Base-by-base conservation (phyloP, 1,139 yeast species). In the Pneumocystis carinii region DNA sequence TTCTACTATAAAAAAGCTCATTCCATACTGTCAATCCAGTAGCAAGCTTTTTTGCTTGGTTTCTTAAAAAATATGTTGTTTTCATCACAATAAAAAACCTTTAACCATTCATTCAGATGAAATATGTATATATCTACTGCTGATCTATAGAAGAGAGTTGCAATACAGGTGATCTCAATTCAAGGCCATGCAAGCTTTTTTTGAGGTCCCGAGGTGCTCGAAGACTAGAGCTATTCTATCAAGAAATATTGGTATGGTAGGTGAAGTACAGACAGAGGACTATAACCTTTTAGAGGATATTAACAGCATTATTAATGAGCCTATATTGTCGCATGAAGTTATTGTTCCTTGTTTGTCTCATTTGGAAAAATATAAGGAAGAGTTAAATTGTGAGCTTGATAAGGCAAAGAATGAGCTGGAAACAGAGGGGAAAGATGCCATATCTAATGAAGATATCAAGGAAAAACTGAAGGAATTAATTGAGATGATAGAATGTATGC, bases 401-500 rank as follows among this genome's bases (percentile, higher is more conserved):
- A 58, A 66, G 29, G 62, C 61, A 17, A 62, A 62, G 36, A 48
- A 57, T 32, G 61, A 55, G 19, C 32, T 39, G 29, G 41, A 59
- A 39, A 39, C 61, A 15, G 64, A 62, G 38, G 65, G 62, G 36
- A 63, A 59, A 6, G 64, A 66, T 2, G 66, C 66, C 7, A 62
- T 62, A 61, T 60, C 68, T 2, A 66, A 64, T 19, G 63, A 64
- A n/a, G 55, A 55, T 24, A 66, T 69, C 7, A 66, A 77, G 36
- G 62, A 67, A 1, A 78, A 79, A 65, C 75, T 83, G 42, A 70
- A 72, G 10, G 70, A 71, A n/a, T 70, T 80, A 48, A 69, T 76
- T 24, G 68, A 69, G 2, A 75, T 76, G 59, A 75, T 79, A 62
- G 73, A 75, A 7, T 77, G 78, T 24, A 81, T 87, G 24, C 76